Evolutionary conservation across 345 rosid species (phyloP).

Genomic region (Eutrema yunnanense): DNA sequence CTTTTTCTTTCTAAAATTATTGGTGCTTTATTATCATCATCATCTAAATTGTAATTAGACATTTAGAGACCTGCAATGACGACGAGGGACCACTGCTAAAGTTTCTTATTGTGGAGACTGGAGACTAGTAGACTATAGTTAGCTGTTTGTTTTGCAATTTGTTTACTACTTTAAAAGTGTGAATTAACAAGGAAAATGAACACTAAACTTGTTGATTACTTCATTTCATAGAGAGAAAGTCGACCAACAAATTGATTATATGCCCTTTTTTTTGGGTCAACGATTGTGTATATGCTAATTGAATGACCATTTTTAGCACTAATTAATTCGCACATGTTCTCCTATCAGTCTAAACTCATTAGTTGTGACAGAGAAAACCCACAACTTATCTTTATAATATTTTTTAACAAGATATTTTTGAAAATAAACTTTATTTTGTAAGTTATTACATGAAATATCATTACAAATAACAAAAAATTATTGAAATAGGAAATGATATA

Average conservation of each 20-base stretch:
- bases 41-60: background rate
- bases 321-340: background rate
- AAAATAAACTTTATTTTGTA: too few species aligned
- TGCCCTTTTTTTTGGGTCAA: background rate
- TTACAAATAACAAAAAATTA: too few species aligned
- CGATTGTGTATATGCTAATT: background rate
- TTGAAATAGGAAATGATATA: too few species aligned
- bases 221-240: background rate
- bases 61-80: background rate
- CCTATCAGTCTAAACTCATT: background rate
- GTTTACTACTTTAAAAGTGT: background rate
- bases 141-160: too few species aligned
- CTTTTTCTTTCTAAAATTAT: background rate
- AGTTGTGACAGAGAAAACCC: background rate
- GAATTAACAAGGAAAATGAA: background rate
- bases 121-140: background rate
- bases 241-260: background rate
- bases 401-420: too few species aligned
- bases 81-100: background rate
- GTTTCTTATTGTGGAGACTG: background rate
- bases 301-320: background rate
- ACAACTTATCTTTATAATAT: background rate
- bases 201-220: background rate
- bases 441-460: too few species aligned
- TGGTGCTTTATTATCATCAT: constrained; percentile 3